Evolutionary conservation across 169 alveolate species (phyloP).

Genomic region (Cryptosporidium tyzzeri): DNA sequence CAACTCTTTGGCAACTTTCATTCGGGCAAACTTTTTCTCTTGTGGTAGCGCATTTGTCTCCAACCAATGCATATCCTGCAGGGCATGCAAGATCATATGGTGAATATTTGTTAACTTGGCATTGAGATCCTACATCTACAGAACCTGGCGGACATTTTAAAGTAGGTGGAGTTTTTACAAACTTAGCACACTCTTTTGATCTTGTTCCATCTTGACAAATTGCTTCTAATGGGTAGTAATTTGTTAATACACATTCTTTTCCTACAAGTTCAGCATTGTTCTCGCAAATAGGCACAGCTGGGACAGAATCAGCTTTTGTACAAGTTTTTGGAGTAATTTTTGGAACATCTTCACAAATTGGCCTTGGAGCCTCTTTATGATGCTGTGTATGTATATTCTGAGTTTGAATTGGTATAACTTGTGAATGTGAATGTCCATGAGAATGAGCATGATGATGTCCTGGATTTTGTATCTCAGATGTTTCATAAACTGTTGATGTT

Average conservation of each 20-base stretch:
- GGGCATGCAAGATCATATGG: slow-evolving; percentile 76
- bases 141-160: slow-evolving; percentile 73
- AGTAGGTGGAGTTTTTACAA: slow-evolving; percentile 70
- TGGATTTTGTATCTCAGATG: slow-evolving; percentile 16
- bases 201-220: slow-evolving; percentile 76
- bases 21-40: slow-evolving; percentile 73
- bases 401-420: slow-evolving; percentile 28
- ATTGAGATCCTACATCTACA: slow-evolving; percentile 69
- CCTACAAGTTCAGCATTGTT: slow-evolving; percentile 58
- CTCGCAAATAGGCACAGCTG: slow-evolving; percentile 75
- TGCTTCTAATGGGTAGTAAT: slow-evolving; percentile 71
- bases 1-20: slow-evolving; percentile 65
- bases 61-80: slow-evolving; percentile 70
- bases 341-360: slow-evolving; percentile 75
- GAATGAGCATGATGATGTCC: slow-evolving; percentile 60
- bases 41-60: slow-evolving; percentile 66
- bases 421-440: slow-evolving; percentile 47
- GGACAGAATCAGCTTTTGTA: slow-evolving; percentile 72
- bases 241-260: slow-evolving; percentile 69
- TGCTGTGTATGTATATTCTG: slow-evolving; percentile 72
- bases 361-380: slow-evolving; percentile 72
- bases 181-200: slow-evolving; percentile 75
- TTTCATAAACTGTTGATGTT: slow-evolving; percentile 34
- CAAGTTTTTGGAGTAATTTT: slow-evolving; percentile 74
- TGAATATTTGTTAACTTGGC: slow-evolving; percentile 60